phyloP scores from a whole-genome alignment of 2,329 filamentous ascomycete genomes.

The Cercospora zeina region DNA sequence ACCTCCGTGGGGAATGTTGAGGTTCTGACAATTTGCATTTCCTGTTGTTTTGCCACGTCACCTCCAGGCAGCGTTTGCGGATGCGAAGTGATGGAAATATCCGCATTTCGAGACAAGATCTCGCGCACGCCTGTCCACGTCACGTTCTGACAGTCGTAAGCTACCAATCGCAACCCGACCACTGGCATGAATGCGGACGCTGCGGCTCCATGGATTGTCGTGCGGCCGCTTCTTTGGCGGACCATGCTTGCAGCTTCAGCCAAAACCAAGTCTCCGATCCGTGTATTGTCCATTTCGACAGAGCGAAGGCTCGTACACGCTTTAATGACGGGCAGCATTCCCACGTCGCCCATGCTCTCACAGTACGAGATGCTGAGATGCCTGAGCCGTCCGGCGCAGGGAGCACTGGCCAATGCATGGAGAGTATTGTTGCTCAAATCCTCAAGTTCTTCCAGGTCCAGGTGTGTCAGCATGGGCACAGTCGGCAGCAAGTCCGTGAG shows the following conservation, averaged over 20 bases:
- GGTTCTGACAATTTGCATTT: slow-evolving; percentile 36
- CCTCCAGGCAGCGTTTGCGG: slow-evolving; percentile 30
- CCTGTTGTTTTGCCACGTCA: slow-evolving; percentile 27
- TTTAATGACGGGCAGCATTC: slow-evolving; percentile 80
- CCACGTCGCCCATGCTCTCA: slow-evolving; percentile 77
- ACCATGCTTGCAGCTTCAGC: slow-evolving; percentile 82
- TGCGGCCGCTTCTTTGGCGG: slow-evolving; percentile 53
- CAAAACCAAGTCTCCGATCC: slow-evolving; percentile 81
- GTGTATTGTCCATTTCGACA: slow-evolving; percentile 90
- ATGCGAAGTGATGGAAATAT: slow-evolving; percentile 58
- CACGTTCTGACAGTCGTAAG: slow-evolving; percentile 89
- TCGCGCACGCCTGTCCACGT: slow-evolving; percentile 91
- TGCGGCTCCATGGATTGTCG: slow-evolving; percentile 46
- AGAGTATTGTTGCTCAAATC: slow-evolving; percentile 74
- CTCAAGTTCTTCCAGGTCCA: slow-evolving; percentile 85
- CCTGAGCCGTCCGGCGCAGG: slow-evolving; percentile 69
- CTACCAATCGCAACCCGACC: slow-evolving; percentile 71
- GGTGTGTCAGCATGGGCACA: slow-evolving; percentile 73
- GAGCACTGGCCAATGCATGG: slow-evolving; percentile 71
- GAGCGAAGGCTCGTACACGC: slow-evolving; percentile 67
- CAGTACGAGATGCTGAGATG: slow-evolving; percentile 91
- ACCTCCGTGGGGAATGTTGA: slow-evolving; percentile 71
- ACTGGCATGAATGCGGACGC: slow-evolving; percentile 38
- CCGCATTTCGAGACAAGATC: slow-evolving; percentile 80
- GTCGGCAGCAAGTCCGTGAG: slow-evolving; percentile 72